Base-by-base conservation (phyloP, 2,329 filamentous ascomycete species). In the Aspergillus caelatus region DNA sequence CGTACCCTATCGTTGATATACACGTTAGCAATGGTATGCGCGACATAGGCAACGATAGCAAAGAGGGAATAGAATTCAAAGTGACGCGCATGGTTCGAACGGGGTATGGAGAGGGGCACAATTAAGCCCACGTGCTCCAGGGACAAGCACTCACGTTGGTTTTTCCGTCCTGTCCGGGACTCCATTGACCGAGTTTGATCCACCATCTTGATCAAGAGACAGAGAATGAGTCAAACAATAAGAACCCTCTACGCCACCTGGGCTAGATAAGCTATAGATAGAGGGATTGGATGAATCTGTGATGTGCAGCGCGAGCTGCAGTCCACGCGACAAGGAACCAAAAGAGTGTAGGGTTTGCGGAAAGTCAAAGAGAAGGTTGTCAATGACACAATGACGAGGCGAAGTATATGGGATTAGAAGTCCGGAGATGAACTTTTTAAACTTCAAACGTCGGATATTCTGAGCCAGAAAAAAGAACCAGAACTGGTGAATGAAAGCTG, bases 1-100 rank as follows among this genome's bases (percentile, higher is more conserved):
- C 94, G 82, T 98, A 99, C 75, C 94, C 95, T 98, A 70, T 36
- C 36, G 43, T 59, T 55, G 46, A 50, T 57, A 60, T 58, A 59
- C 61, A 61, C 19, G 60, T 72, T 70, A 73, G 74, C 65, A 58
- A 61, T 21, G 30, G 57, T 23, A 64, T 63, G 45, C 54, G 58
- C 39, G 52, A 60, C 8, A 50, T 21, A 28, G 26, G 14, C n/a
- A n/a, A 23, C 23, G 26, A 39, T 28, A 34, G 30, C 10, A 39
- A 30, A 7, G 16, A 41, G 57, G 45, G 16, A 7, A 19, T n/a
- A 52, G 11, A 19, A 43, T 19, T 8, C 4, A 41, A 55, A 26
- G 19, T 26, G 16, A 36, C 7, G 52, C 32, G n/a, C 26, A 41
- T 39, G 6, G 1, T 36, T 53, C 12, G 28, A 14, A 52, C 30